Evolutionary conservation across 306 rosid species (phyloP).

Genomic region (Dryas alaskensis): DNA sequence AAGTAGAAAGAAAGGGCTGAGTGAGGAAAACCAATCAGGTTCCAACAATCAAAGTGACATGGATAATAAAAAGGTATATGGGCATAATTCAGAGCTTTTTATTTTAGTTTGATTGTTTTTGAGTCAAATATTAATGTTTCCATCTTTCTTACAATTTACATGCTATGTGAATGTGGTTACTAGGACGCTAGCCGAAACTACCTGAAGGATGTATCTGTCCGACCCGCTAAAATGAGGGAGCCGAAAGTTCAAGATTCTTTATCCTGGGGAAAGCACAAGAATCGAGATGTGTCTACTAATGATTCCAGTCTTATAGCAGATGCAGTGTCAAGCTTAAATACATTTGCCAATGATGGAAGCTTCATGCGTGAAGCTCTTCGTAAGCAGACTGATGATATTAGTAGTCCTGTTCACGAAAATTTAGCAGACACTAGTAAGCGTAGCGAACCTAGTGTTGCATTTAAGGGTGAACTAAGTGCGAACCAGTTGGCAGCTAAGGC

Average conservation of each 20-base stretch:
- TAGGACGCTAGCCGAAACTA: slow-evolving; percentile 39
- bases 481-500: slow-evolving; percentile 99
- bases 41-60: slow-evolving; percentile 36
- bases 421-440: slow-evolving; percentile 31
- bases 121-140: neutral
- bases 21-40: slow-evolving; percentile 40
- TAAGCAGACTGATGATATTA: slow-evolving; percentile 33
- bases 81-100: slow-evolving; percentile 16
- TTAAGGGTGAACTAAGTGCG: slow-evolving; percentile 59
- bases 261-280: slow-evolving; percentile 69
- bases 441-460: slow-evolving; percentile 28
- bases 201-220: slow-evolving; percentile 52
- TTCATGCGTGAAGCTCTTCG: slow-evolving; percentile 50
- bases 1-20: slow-evolving; percentile 58
- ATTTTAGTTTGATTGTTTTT: neutral
- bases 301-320: slow-evolving; percentile 56
- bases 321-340: slow-evolving; percentile 71
- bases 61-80: slow-evolving; percentile 60
- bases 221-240: slow-evolving; percentile 61
- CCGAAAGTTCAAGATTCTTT: slow-evolving; percentile 71
- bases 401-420: slow-evolving; percentile 37
- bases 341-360: slow-evolving; percentile 68
- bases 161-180: neutral
- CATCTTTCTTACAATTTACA: neutral
- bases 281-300: slow-evolving; percentile 39